Conservation (phyloP, 2,329 filamentous ascomycete genomes). For the Talaromyces sp. region DNA sequence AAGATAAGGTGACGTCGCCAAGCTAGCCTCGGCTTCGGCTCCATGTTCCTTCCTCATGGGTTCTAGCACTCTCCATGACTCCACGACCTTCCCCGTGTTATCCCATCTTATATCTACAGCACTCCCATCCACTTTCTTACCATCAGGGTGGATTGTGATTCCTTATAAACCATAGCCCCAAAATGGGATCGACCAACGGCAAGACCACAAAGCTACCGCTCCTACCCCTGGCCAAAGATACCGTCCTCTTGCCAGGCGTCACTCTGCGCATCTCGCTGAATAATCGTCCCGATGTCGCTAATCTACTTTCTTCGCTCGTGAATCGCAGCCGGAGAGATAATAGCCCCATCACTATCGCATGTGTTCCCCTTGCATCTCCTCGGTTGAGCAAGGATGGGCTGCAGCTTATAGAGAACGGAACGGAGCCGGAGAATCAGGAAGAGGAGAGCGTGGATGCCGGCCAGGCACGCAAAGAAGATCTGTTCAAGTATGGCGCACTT, state of each 20-base stretch:
- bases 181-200: constrained; percentile 38
- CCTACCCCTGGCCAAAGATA: constrained; percentile 75
- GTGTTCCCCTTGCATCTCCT: constrained; percentile 77
- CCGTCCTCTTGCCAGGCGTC: constrained; percentile 80
- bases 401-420: constrained; percentile 65
- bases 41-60: background rate
- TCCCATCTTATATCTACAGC: background rate
- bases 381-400: constrained; percentile 72
- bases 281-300: constrained; percentile 80
- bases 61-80: background rate
- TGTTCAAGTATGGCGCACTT: constrained; percentile 79
- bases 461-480: constrained; percentile 63
- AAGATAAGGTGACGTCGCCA: constrained; percentile 13
- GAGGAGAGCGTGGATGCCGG: constrained; percentile 55
- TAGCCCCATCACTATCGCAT: constrained; percentile 73
- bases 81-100: background rate
- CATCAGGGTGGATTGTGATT: background rate
- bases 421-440: constrained; percentile 43
- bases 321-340: constrained; percentile 67
- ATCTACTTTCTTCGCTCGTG: constrained; percentile 81
- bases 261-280: constrained; percentile 80
- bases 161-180: background rate
- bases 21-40: constrained; percentile 13
- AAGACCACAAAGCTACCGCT: constrained; percentile 60
- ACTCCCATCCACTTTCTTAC: background rate